Percentiles rank a stretch among this genome's conserved stretches.
These are phyloP conservation scores for Curvularia verruculosa DNA, from an alignment of 2,329 filamentous ascomycete species.

Conservation along the genomic window DNA sequence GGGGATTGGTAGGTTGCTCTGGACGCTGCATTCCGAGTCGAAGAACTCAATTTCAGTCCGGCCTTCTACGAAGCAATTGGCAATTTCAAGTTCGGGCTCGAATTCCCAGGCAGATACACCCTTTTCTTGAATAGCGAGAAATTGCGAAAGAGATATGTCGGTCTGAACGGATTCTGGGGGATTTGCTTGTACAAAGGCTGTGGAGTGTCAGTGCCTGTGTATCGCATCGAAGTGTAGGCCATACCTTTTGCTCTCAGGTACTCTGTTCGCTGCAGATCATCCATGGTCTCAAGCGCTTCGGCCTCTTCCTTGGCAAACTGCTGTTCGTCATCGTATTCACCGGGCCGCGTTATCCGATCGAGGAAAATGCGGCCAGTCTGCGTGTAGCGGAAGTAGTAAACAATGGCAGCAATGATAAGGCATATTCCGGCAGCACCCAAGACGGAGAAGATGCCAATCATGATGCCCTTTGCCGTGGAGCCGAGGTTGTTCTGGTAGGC, in stretches of 20 bases:
- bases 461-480: conserved; percentile 75
- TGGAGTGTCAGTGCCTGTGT: conserved; percentile 13
- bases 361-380: conserved; percentile 86
- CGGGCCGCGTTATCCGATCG: conserved; percentile 89
- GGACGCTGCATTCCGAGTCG: conserved; percentile 95
- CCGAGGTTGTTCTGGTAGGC: conserved; percentile 44
- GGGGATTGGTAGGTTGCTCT: conserved; percentile 93
- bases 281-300: conserved; percentile 93
- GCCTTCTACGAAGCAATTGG: conserved; percentile 96
- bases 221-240: conserved; percentile 22
- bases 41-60: conserved; percentile 99
- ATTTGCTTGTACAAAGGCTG: conserved; percentile 92
- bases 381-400: conserved; percentile 95
- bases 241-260: conserved; percentile 94
- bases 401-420: conserved; percentile 75
- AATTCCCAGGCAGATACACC: conserved; percentile 99
- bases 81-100: conserved; percentile 97
- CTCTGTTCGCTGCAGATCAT: conserved; percentile 86
- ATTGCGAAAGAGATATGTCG: conserved; percentile 96
- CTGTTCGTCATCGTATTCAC: conserved; percentile 98
- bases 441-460: conserved; percentile 93
- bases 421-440: conserved; percentile 90
- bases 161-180: conserved; percentile 94
- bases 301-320: conserved; percentile 92
- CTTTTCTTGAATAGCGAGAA: conserved; percentile 98